phyloP scores from a whole-genome alignment of 352 stramenopile genomes.

The Thraustochytrium sp. region DNA sequence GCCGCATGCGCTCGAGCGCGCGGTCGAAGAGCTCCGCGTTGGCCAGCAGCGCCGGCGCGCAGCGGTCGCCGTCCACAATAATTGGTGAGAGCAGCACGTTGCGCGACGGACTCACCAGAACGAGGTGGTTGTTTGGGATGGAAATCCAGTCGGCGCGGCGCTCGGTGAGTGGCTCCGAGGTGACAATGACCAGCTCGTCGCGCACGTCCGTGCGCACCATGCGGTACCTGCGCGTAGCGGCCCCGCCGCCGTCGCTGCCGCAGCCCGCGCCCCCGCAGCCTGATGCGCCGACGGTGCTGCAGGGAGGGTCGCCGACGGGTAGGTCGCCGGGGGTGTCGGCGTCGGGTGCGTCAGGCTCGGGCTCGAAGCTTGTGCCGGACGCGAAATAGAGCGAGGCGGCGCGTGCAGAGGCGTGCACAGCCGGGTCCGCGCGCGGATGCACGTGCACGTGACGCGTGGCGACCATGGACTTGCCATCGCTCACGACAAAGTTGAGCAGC shows the following conservation, averaged over 20 bases:
- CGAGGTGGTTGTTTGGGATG: constrained; percentile 44
- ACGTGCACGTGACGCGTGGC: constrained; percentile 53
- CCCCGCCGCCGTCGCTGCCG: background rate
- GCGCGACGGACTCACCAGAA: constrained; percentile 1
- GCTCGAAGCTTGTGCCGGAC: constrained; percentile 42
- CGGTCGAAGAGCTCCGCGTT: constrained; percentile 16
- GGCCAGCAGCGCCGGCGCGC: background rate
- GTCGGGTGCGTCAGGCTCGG: background rate
- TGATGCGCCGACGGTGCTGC: background rate
- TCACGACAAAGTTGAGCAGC: constrained; percentile 53
- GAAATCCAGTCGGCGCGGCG: constrained; percentile 42
- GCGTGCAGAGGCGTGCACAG: constrained; percentile 38
- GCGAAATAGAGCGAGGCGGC: constrained; percentile 53
- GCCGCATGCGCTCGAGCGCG: background rate
- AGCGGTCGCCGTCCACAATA: background rate
- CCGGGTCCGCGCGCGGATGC: constrained; percentile 46
- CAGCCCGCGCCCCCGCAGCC: background rate
- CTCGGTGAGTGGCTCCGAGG: constrained; percentile 47
- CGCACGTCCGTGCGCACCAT: constrained; percentile 29
- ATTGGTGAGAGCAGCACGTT: constrained; percentile 41
- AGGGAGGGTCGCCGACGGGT: background rate
- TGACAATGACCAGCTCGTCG: constrained; percentile 46
- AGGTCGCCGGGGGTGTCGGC: background rate
- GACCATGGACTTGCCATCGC: constrained; percentile 51
- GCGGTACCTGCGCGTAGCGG: background rate